Conservation (phyloP, 129 eudicot species). For the Flaveria linearis region DNA sequence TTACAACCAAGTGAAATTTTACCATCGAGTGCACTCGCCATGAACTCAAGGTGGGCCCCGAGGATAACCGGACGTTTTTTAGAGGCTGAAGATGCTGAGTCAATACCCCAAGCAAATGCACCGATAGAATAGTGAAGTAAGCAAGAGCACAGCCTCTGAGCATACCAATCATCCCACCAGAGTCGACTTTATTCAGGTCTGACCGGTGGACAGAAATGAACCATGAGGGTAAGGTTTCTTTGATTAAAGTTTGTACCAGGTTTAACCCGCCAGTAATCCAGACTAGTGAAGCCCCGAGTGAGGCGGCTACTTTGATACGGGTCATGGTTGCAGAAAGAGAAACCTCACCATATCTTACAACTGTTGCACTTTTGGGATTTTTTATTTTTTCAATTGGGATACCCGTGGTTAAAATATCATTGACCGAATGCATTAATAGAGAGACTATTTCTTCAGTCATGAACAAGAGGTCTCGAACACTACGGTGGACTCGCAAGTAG, state of each 20-base stretch:
- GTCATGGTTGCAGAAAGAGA: slow-evolving; percentile 79
- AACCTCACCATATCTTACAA: slow-evolving; percentile 70
- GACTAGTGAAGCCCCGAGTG: slow-evolving; percentile 78
- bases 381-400: slow-evolving; percentile 54
- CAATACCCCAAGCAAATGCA: slow-evolving; percentile 81
- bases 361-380: slow-evolving; percentile 42
- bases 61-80: slow-evolving; percentile 52
- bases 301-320: slow-evolving; percentile 80
- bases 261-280: slow-evolving; percentile 81
- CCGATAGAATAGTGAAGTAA: slow-evolving; percentile 69
- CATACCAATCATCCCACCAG: slow-evolving; percentile 69
- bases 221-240: slow-evolving; percentile 87
- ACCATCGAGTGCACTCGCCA: slow-evolving; percentile 81
- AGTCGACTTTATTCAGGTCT: slow-evolving; percentile 39
- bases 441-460: slow-evolving; percentile 77
- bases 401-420: slow-evolving; percentile 54
- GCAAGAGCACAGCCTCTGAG: slow-evolving; percentile 83
- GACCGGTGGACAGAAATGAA: slow-evolving; percentile 61
- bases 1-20: slow-evolving; percentile 83
- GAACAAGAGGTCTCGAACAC: slow-evolving; percentile 58
- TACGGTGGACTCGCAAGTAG: slow-evolving; percentile 77
- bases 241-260: slow-evolving; percentile 60
- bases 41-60: slow-evolving; percentile 60
- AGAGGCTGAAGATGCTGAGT: slow-evolving; percentile 45
- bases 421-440: slow-evolving; percentile 66